These are phyloP conservation scores for Microdochium nivale DNA, from an alignment of 2,329 filamentous ascomycete genomes.

Conservation along the genomic window DNA sequence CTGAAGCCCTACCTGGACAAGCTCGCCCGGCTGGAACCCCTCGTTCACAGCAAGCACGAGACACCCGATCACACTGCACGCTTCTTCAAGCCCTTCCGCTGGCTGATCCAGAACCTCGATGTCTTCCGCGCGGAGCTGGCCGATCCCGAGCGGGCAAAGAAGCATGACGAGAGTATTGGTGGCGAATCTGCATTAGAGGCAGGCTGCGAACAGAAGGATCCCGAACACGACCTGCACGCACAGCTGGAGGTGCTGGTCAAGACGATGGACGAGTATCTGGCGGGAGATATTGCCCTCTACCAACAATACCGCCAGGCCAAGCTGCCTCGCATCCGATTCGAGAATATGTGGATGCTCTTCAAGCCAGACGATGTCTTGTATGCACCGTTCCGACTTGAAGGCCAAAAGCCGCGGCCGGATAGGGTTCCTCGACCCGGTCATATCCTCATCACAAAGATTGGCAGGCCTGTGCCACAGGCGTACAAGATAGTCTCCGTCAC, in stretches of 20 bases:
- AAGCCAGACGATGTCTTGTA: slow-evolving; percentile 4
- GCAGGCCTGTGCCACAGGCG: not conserved
- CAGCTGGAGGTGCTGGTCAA: not conserved
- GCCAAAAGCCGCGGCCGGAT: not conserved
- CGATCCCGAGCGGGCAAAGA: not conserved
- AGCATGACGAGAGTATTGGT: not conserved
- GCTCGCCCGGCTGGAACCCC: not conserved
- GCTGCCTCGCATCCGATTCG: slow-evolving; percentile 4
- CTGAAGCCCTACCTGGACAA: not conserved
- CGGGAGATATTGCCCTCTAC: not conserved
- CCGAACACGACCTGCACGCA: not conserved
- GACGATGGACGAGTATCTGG: not conserved
- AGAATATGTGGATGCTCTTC: slow-evolving; percentile 8
- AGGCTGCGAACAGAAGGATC: too few relatives aligned
- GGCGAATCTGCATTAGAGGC: too few relatives aligned
- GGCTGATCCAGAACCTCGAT: not conserved
- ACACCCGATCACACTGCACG: not conserved
- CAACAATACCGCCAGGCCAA: not conserved
- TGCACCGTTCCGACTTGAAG: not conserved
- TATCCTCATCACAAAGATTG: not conserved
- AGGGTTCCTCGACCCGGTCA: not conserved
- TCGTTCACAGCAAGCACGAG: not conserved
- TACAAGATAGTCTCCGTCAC: not conserved
- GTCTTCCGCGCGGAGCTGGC: not conserved
- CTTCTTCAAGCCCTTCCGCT: not conserved